Base-by-base conservation (phyloP, 345 rosid species). In the Draba incana region DNA sequence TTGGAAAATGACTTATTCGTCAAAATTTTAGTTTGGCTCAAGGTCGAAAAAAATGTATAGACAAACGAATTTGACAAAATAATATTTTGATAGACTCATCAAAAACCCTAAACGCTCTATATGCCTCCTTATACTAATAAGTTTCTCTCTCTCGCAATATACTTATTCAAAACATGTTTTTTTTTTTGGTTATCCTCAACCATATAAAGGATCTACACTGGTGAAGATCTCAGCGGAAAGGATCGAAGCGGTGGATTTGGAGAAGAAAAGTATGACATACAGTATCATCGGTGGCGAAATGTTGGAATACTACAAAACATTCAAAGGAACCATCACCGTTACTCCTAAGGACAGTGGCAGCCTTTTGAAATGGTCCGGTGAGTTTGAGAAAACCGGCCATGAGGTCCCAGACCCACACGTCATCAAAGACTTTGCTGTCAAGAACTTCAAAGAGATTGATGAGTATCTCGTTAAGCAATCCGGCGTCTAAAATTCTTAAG, bases 361-460 rank as follows among this genome's bases (percentile, higher is more conserved):
- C 84, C 58, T 82, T 82, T 78, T 79, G 77, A 85, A 85, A 66
- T 93, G 98, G 98, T 80, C 79, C 0, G 87, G 88, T 46, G 86
- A 82, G 72, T 93, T 76, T 58, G 90, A 86, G 75, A 90, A 86
- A 81, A 80, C 85, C n/a, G 84, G 75, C 28, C 86, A 85, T 13
- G 96, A 86, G 54, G 69, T 86, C 66, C 84, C 83, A 0, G 96
- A 86, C 9, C 97, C 98, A 2, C 81, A 80, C 66, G 57, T 75
- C 45, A 83, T 92, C 49, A 86, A 81, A 84, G 98, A 93, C 30
- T 93, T 93, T 48, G 95, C 79, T 1, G 77, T 82, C 23, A 80
- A 79, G 82, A 89, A 92, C 83, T 86, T 92, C 79, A 39, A 53
- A 50, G 98, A 89, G 81, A 82, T 89, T 10, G 98, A 89, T 74